phyloP scores from a whole-genome alignment of 805 yeast genomes.

The Lipomyces orientalis region DNA sequence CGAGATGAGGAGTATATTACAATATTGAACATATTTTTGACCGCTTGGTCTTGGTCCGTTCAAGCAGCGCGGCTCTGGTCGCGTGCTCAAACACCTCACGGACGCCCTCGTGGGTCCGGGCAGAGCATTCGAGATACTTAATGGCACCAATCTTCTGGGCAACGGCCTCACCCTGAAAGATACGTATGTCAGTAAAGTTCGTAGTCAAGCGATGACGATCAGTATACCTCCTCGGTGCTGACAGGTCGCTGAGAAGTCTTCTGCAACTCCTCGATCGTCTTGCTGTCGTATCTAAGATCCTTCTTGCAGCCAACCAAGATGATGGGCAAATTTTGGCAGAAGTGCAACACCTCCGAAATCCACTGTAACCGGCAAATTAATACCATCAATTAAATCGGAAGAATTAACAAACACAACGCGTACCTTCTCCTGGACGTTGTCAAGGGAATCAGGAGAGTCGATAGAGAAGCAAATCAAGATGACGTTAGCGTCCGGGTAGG shows the following conservation, averaged over 20 bases:
- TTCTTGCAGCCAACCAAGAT: slow-evolving; percentile 90
- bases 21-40: slow-evolving; percentile 69
- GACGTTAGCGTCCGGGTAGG: slow-evolving; percentile 92
- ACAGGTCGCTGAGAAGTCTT: slow-evolving; percentile 83
- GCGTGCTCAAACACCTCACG: slow-evolving; percentile 93
- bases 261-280: slow-evolving; percentile 74
- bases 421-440: slow-evolving; percentile 85
- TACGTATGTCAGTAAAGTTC: neutral
- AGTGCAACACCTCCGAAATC: slow-evolving; percentile 91
- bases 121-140: slow-evolving; percentile 89
- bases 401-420: slow-evolving; percentile 1
- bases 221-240: slow-evolving; percentile 62
- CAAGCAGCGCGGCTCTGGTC: slow-evolving; percentile 84
- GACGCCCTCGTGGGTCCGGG: slow-evolving; percentile 88
- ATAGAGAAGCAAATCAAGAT: slow-evolving; percentile 89
- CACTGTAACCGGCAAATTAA: slow-evolving; percentile 50
- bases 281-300: slow-evolving; percentile 83
- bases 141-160: slow-evolving; percentile 89
- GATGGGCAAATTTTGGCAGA: slow-evolving; percentile 93
- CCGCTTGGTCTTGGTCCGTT: slow-evolving; percentile 61
- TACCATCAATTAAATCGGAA: neutral
- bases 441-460: slow-evolving; percentile 89
- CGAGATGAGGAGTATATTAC: slow-evolving; percentile 43
- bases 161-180: slow-evolving; percentile 67
- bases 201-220: neutral